Base-by-base conservation (phyloP, 768 basidiomycete genomes). In the Mycena rebaudengoi region DNA sequence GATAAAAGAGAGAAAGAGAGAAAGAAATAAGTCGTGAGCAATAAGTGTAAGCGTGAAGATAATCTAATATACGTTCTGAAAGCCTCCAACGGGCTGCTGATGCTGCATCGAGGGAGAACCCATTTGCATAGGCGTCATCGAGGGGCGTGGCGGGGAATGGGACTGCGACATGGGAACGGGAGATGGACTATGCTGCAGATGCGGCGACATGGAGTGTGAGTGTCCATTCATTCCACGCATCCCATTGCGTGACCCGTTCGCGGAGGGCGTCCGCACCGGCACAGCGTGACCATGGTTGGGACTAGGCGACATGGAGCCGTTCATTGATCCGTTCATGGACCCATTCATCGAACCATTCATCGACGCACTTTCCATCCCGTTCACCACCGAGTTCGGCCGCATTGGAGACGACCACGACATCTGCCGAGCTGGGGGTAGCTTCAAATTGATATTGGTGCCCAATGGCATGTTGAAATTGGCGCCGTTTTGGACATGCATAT, bases 81-180 rank as follows among this genome's bases (percentile, higher is more conserved):
- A 83, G 61, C 79, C 82, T 23, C 82, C 82, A 26, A 85, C 82
- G 16, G 78, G 75, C 68, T 85, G 85, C 66, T 86, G 85, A 60
- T 85, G 85, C 71, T 85, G 85, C 55, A 86, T 68, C 33, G 84
- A 83, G 14, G 87, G 87, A 2, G 86, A 87, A 29, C 83, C 76
- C 75, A 85, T 82, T 26, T 80, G 79, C 79, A 86, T 84, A 7
- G 86, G 83, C 2, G 84, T 83, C 58, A 84, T 78, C 16, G 82
- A 77, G 20, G 82, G 76, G 18, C 85, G 82, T 4, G 86, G 82
- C 10, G 86, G 83, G 3, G 85, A 83, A 60, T 85, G 83, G 26
- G 82, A 73, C 50, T 82, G 77, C 6, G 80, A 69, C 44, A 82
- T 79, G 28, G 79, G 78, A 55, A 85, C 74, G 3, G 85, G 82